A percentile compares a stretch with the other conserved stretches of the same genome.
Conservation (phyloP, 371 early-diverging fungal genomes). For the Mortierella polycephala region DNA sequence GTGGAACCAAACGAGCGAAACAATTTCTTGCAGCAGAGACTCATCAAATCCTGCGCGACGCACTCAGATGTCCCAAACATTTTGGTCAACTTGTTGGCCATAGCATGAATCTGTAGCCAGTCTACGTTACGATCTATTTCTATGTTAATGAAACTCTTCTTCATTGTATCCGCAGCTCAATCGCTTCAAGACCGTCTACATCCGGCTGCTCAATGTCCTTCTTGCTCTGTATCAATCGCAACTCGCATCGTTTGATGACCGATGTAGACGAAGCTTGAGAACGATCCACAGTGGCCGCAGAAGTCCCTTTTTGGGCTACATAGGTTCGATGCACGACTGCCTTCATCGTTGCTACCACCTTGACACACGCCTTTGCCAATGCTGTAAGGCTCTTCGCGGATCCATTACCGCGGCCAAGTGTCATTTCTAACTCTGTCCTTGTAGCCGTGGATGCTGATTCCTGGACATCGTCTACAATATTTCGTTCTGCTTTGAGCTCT, state of each 20-base stretch:
- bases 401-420: neutral
- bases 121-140: no score
- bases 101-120: no score
- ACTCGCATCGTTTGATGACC: conserved; percentile 66
- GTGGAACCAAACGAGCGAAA: no score
- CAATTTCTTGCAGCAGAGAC: no score
- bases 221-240: conserved; percentile 73
- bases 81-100: no score
- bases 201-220: conserved; percentile 68
- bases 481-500: conserved; percentile 8
- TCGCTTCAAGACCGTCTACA: conserved; percentile 20
- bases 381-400: conserved; percentile 3
- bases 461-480: neutral
- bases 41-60: no score
- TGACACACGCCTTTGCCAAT: conserved; percentile 60
- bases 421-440: no score
- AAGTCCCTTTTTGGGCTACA: conserved; percentile 53
- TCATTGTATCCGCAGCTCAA: conserved; percentile 15
- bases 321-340: conserved; percentile 76
- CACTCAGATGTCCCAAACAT: no score
- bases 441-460: neutral
- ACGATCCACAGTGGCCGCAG: conserved; percentile 37
- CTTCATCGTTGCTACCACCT: conserved; percentile 77
- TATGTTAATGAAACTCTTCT: no score
- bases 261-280: conserved; percentile 52